phyloP scores from a whole-genome alignment of 345 rosid genomes.

The Populus alba region DNA sequence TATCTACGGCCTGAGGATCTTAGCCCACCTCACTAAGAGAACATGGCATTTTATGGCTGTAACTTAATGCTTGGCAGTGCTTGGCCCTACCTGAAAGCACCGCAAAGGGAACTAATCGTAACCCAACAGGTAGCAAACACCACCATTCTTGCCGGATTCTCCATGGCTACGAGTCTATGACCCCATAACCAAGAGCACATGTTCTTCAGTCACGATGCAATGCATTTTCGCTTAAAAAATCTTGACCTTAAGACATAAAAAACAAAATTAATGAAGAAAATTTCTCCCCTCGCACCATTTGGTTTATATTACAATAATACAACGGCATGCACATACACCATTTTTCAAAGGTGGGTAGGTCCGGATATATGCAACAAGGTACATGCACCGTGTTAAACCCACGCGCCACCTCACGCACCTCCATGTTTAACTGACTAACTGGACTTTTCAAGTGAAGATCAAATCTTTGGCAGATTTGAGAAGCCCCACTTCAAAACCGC shows the following conservation, averaged over 20 bases:
- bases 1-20: background rate
- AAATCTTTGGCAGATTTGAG: background rate
- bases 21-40: background rate
- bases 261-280: background rate
- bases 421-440: background rate
- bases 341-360: constrained; percentile 4
- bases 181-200: background rate
- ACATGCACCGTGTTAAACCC: background rate
- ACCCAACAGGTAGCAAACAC: background rate
- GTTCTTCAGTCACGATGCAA: background rate
- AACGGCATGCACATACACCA: constrained; percentile 1
- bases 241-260: background rate
- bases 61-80: background rate
- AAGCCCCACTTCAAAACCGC: constrained; percentile 20
- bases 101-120: background rate
- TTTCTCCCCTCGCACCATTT: background rate
- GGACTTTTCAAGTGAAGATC: constrained; percentile 23
- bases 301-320: background rate
- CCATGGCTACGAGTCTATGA: background rate
- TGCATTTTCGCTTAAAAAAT: background rate
- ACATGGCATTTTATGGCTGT: background rate
- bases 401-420: constrained; percentile 21
- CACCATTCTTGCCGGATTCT: background rate
- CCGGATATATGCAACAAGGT: background rate
- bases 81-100: background rate